Evolutionary conservation across 1,139 yeast genomes (phyloP), one percentile per base, ranked within the genome.

Genomic region (Candida anutae): DNA sequence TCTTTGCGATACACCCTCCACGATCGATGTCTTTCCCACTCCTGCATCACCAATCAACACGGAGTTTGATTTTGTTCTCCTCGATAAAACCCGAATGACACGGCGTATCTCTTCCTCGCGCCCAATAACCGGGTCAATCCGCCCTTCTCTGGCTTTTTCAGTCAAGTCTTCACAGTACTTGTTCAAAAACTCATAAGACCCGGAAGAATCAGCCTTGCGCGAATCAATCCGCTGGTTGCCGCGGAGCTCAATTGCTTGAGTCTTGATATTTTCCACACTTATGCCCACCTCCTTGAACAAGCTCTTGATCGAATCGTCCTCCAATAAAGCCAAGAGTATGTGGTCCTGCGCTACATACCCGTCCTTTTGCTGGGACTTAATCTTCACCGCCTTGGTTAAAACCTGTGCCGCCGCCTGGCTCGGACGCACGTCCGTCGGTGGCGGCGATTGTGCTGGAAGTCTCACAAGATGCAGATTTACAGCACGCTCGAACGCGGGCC

Each of bases 1-100:
- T 60, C 98, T 74, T 59, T 90, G 97, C 11, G 98, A 97, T 33
- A 90, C 96, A 42, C 98, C 98, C 63, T 90, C 99, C 28, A 88
- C 95, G 45, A 90, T 88, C 13, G 95, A 83, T 21, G 98, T 93
- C 61, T 90, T 90, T 68, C 99, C 99, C 29, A 90, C 96, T 74
- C 99, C 99, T 19, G 98, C 95, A 48, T 90, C 97, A 68, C 99
- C 99, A 47, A 90, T 85, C 40, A 90, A 64, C 41, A 94, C 90
- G 10, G 98, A 95, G 50, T 93, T 93, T 4, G 96, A 87, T 59
- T 90, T 90, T 19, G 95, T 83, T 60, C 98, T 77, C 62, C 98
- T 79, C 12, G 98, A 90, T 37, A 90, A 67, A 4, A 93, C 95
- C 37, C 97, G 73, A 37, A 90, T 88, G 23, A 95, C 87, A 42